Conservation (phyloP, 2,329 filamentous ascomycete genomes). For the Arthrobotrys pseudoclavata region DNA sequence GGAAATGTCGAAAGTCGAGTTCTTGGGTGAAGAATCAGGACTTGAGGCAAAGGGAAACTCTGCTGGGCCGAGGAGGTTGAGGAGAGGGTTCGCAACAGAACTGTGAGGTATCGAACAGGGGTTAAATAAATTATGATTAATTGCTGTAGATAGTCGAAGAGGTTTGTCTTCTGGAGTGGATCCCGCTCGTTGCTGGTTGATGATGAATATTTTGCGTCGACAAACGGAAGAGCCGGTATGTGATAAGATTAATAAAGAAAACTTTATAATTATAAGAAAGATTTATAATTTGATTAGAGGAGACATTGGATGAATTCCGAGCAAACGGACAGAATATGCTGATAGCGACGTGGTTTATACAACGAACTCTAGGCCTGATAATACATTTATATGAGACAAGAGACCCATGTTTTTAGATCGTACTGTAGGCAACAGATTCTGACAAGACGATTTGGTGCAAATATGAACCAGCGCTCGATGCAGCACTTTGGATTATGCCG, state of each 20-base stretch:
- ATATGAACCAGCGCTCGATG: slow-evolving; percentile 39
- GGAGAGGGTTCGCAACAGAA: slow-evolving; percentile 7
- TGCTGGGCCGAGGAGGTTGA: slow-evolving; percentile 8
- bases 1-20: neutral
- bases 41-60: slow-evolving; percentile 4
- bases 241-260: slow-evolving; percentile 19
- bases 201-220: slow-evolving; percentile 20
- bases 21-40: slow-evolving; percentile 6
- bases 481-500: slow-evolving; percentile 49
- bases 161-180: neutral
- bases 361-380: slow-evolving; percentile 35
- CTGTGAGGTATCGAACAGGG: slow-evolving; percentile 27
- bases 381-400: slow-evolving; percentile 17
- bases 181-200: neutral
- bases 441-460: slow-evolving; percentile 14
- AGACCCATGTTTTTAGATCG: slow-evolving; percentile 36
- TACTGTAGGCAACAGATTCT: slow-evolving; percentile 28
- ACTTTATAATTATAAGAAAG: slow-evolving; percentile 3
- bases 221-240: slow-evolving; percentile 25
- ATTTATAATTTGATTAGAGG: slow-evolving; percentile 18
- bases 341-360: slow-evolving; percentile 24
- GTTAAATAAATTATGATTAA: slow-evolving; percentile 12
- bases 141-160: slow-evolving; percentile 1
- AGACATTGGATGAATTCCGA: slow-evolving; percentile 37
- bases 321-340: slow-evolving; percentile 28